These are phyloP conservation scores for Neonothopanus nambi DNA, from an alignment of 1,284 basidiomycete species.

Conservation along the genomic window DNA sequence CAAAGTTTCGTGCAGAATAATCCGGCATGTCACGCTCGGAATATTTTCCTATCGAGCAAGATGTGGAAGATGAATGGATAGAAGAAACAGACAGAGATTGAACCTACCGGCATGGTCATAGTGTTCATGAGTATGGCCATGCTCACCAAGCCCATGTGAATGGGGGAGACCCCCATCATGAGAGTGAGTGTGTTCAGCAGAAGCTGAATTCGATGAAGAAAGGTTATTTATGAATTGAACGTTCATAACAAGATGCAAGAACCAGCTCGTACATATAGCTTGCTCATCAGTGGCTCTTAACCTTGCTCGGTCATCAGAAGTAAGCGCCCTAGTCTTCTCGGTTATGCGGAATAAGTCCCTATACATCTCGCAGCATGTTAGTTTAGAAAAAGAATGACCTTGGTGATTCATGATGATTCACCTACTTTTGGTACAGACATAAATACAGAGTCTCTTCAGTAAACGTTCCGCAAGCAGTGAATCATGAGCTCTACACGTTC, in stretches of 20 bases:
- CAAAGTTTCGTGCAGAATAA: conserved; percentile 82
- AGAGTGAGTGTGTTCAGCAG: conserved; percentile 37
- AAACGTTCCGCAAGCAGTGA: too few relatives aligned
- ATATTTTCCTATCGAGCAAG: conserved; percentile 76
- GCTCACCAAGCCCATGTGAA: conserved; percentile 60
- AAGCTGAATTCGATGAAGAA: conserved; percentile 31
- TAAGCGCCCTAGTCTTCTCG: too few relatives aligned
- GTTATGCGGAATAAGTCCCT: too few relatives aligned
- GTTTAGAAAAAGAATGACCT: too few relatives aligned
- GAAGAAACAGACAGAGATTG: not conserved
- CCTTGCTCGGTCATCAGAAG: too few relatives aligned
- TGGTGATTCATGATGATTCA: too few relatives aligned
- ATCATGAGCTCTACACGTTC: too few relatives aligned
- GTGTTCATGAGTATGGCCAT: conserved; percentile 91
- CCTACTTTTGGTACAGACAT: too few relatives aligned
- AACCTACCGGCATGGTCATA: conserved; percentile 80
- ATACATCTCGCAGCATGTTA: too few relatives aligned
- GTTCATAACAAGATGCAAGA: conserved; percentile 39
- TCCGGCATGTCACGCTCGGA: conserved; percentile 92
- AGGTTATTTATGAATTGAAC: conserved; percentile 76
- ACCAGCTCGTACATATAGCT: too few relatives aligned
- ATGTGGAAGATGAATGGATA: not conserved
- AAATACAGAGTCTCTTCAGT: too few relatives aligned
- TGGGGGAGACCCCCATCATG: conserved; percentile 40
- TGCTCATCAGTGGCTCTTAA: too few relatives aligned